phyloP scores from a whole-genome alignment of 73 alveolate species.

The Stentor coeruleus region DNA sequence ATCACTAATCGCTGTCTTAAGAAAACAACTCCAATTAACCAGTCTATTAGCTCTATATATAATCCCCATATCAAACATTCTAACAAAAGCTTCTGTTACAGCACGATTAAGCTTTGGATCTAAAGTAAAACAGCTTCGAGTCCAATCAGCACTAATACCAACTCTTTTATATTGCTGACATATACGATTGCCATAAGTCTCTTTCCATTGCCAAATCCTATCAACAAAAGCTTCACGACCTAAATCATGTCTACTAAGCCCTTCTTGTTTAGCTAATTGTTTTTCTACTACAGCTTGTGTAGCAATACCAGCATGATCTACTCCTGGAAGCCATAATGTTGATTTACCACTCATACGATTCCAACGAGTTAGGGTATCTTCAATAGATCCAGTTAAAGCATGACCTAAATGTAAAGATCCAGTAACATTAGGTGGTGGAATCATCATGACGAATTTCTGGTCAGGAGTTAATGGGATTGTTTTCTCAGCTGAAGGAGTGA shows the following conservation, averaged over 20 bases:
- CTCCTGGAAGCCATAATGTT: conserved; percentile 95
- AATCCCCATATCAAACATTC: conserved; percentile 91
- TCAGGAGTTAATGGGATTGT: conserved; percentile 66
- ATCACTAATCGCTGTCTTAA: conserved; percentile 97
- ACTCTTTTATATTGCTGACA: conserved; percentile 77
- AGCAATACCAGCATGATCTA: conserved; percentile 98
- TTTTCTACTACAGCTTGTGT: conserved; percentile 93
- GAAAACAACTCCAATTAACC: conserved; percentile 98
- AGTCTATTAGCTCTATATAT: conserved; percentile 93
- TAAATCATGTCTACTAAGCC: conserved; percentile 82
- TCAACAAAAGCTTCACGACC: conserved; percentile 89
- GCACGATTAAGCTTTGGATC: conserved; percentile 69
- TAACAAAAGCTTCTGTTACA: conserved; percentile 91
- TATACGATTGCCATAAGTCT: conserved; percentile 86
- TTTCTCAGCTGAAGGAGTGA: conserved; percentile 76
- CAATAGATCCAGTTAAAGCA: conserved; percentile 83
- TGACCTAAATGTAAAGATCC: conserved; percentile 97
- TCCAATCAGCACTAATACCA: conserved; percentile 93
- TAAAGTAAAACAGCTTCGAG: conserved; percentile 82
- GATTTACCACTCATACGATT: conserved; percentile 77
- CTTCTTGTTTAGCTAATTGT: conserved; percentile 78
- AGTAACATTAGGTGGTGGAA: conserved; percentile 99
- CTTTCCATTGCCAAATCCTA: conserved; percentile 88
- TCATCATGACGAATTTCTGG: conserved; percentile 89
- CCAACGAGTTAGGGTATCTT: conserved; percentile 84